Evolutionary conservation across 805 yeast species (phyloP), one percentile per base, ranked within the genome.

Genomic region (Saccharomycopsis fibuligera): DNA sequence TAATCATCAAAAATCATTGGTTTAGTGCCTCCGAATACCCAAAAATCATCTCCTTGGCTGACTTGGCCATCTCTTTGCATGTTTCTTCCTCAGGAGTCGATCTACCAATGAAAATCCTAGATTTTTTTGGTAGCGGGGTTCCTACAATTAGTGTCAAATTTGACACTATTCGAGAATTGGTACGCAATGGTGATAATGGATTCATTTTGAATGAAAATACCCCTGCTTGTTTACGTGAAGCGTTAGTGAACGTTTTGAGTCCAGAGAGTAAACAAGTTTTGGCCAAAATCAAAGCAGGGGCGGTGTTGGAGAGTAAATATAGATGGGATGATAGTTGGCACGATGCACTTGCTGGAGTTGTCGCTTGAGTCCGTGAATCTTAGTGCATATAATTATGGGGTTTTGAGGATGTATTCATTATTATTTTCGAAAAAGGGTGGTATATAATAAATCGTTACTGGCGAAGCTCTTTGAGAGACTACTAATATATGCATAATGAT

Each of bases 71-170:
- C 1, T 91, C 98, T 1, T 68, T 93, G 53, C 99, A 93, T 64
- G 76, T 82, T 3, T 90, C 98, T 0, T 84, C 95, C 40, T 85
- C 96, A 41, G 99, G 99, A 0, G 72, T 86, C 49, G 99, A 93
- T 60, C 72, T 93, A 50, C 99, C 99, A 1, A 93, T 93, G 99
- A 93, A 93, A 64, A 86, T 93, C 31, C 83, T 91, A 4, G 99
- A 93, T 60, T 80, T 91, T 76, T 90, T 91, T 69, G 99, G 99
- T 0, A 86, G 93, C 55, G 98, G 98, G 0, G 68, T 93, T 10
- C 99, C 99, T 1, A 97, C 89, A 0, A 69, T 90, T 2, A 78
- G 96, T 0, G 69, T 90, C 50, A 68, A 73, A 33, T 93, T 87
- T 62, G 79, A 83, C 0, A 91, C 96, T 1, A 73, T 91, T 12